Percentiles rank a stretch among this genome's conserved stretches.
Conservation (phyloP, 352 stramenopile species). For the Globisporangium acanthophoron region DNA sequence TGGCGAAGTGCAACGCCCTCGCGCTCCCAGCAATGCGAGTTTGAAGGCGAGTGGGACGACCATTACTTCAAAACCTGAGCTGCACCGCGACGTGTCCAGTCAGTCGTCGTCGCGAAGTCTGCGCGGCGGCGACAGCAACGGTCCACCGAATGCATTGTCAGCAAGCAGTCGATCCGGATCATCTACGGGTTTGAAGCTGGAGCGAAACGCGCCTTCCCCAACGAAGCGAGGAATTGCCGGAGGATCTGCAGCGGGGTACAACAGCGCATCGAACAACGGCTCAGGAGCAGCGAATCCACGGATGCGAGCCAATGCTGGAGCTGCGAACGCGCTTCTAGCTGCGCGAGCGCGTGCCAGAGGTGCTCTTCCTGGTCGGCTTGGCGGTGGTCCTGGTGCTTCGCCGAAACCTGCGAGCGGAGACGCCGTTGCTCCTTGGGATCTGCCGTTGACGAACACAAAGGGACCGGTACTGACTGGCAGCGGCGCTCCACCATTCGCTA, state of each 20-base stretch:
- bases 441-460: constrained; percentile 48
- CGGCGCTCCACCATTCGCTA: constrained; percentile 2
- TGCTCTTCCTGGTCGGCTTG: constrained; percentile 40
- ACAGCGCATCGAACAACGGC: constrained; percentile 15
- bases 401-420: constrained; percentile 26
- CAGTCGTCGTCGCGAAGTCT: constrained; percentile 41
- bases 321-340: constrained; percentile 66
- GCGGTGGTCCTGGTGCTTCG: constrained; percentile 37
- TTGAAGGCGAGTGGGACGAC: constrained; percentile 22
- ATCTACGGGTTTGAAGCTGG: constrained; percentile 18
- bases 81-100: constrained; percentile 40
- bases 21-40: constrained; percentile 22
- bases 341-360: constrained; percentile 61
- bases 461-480: constrained; percentile 13
- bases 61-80: constrained; percentile 26
- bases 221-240: constrained; percentile 32
- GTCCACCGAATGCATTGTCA: constrained; percentile 4
- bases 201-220: constrained; percentile 40
- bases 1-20: constrained; percentile 15
- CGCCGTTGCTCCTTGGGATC: constrained; percentile 65
- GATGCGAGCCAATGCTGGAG: constrained; percentile 42
- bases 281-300: constrained; percentile 15
- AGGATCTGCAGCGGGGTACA: constrained; percentile 17
- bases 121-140: constrained; percentile 8
- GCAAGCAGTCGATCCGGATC: constrained; percentile 7